Evolutionary conservation across 495 filamentous ascomycete species (phyloP), one percentile per base, ranked within the genome.

Genomic region (Penicillium chermesinum): DNA sequence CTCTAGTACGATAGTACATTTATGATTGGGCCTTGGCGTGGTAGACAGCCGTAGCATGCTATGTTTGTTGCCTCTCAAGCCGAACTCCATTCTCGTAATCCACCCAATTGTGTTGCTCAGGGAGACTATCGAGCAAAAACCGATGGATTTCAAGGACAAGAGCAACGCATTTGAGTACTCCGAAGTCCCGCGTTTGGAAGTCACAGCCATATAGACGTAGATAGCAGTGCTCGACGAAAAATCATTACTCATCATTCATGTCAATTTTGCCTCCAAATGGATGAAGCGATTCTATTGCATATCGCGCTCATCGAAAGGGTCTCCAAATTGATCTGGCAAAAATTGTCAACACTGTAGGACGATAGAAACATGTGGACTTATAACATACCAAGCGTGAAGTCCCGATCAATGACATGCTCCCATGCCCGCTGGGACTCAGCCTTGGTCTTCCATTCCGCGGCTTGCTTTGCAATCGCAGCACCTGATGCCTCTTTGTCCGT

Each of bases 291-390:
- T 78, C 55, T 75, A 64, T 38, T 75, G 59, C 80, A 85, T 79
- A 57, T 80, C 77, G 6, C 66, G 66, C 51, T 86, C 83, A 65
- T 84, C 79, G 52, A 84, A 76, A 2, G 72, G 71, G 54, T 83
- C 82, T 4, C 76, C 76, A 33, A 75, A 79, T 41, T 77, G 71
- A 47, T 64, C 75, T 78, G 46, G 1, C 54, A 18, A 42, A 16
- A 15, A 21, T 8, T 2, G 42, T 14, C 45, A 19, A 52, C 49
- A 34, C 5, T 22, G 34, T 27, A n/a, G 3, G 3, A 17, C 41
- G 9, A 30, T 13, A 33, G 13, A 2, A 10, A 38, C 2, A 20
- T 21, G 44, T 22, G 37, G 27, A 14, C 13, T 30, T 10, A 20
- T 12, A 15, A 57, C 67, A 44, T 59, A 78, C 76, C 42, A 41